Evolutionary conservation across 2,329 filamentous ascomycete species (phyloP).

Genomic region (Cladosporium austrohemisphaericum): DNA sequence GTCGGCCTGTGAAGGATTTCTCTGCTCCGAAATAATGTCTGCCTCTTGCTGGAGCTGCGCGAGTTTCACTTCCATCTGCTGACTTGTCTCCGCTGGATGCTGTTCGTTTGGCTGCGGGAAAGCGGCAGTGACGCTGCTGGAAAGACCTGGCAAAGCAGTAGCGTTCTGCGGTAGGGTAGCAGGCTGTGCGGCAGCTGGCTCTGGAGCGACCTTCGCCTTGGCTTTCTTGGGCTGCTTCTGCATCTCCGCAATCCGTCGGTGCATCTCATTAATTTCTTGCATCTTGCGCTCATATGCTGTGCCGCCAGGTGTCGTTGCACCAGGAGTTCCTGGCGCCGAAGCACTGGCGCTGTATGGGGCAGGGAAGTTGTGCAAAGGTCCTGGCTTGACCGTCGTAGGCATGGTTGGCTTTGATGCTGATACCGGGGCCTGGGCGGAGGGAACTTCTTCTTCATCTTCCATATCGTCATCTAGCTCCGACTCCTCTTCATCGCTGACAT

Average conservation of each 20-base stretch:
- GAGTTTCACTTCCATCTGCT: constrained; percentile 1
- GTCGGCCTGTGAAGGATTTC: background rate
- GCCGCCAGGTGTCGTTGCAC: constrained; percentile 20
- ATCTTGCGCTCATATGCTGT: constrained; percentile 21
- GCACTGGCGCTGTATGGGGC: background rate
- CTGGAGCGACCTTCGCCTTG: background rate
- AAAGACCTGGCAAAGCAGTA: background rate
- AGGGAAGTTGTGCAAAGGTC: constrained; percentile 6
- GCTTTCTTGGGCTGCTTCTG: constrained; percentile 39
- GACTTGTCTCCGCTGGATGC: background rate
- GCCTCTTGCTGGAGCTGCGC: constrained; percentile 10
- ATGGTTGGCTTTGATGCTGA: background rate
- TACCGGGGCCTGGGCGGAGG: background rate
- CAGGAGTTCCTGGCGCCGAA: constrained; percentile 5
- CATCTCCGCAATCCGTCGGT: constrained; percentile 40
- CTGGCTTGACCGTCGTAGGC: background rate
- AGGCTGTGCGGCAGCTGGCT: background rate
- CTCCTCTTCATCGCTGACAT: constrained; percentile 62
- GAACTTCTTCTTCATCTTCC: background rate
- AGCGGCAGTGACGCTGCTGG: background rate
- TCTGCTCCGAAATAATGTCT: constrained; percentile 4
- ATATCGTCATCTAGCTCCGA: constrained; percentile 16
- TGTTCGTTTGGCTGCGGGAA: background rate
- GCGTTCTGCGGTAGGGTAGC: background rate
- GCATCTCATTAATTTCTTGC: constrained; percentile 24